These are phyloP conservation scores for Chiua sp. DNA, from an alignment of 1,284 basidiomycete genomes.

Conservation along the genomic window DNA sequence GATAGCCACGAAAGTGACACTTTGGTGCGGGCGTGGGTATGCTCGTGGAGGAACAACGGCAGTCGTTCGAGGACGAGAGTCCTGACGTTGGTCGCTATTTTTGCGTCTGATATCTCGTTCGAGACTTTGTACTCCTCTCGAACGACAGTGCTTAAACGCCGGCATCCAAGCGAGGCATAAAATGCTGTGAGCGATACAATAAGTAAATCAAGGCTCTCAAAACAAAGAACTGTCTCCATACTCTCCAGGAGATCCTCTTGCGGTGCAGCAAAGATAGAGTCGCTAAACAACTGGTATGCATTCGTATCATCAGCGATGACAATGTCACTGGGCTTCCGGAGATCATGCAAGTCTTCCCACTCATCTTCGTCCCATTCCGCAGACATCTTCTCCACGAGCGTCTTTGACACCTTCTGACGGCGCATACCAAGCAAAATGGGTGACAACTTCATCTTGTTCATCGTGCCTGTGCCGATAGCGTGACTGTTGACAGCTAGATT, in stretches of 20 bases:
- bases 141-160: slow-evolving; percentile 72
- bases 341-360: slow-evolving; percentile 68
- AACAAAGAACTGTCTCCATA: slow-evolving; percentile 31
- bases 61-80: slow-evolving; percentile 84
- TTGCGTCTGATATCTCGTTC: slow-evolving; percentile 55
- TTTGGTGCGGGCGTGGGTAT: slow-evolving; percentile 72
- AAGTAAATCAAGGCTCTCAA: neutral
- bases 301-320: slow-evolving; percentile 85
- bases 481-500: slow-evolving; percentile 83
- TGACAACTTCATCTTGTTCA: slow-evolving; percentile 69
- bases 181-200: slow-evolving; percentile 51
- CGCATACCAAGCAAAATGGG: slow-evolving; percentile 76
- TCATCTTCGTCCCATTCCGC: slow-evolving; percentile 64
- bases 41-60: slow-evolving; percentile 92
- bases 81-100: slow-evolving; percentile 56
- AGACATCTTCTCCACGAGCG: slow-evolving; percentile 44
- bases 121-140: slow-evolving; percentile 76
- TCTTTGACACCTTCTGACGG: slow-evolving; percentile 44
- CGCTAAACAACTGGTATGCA: slow-evolving; percentile 77
- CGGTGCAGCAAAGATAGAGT: slow-evolving; percentile 81
- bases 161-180: slow-evolving; percentile 71
- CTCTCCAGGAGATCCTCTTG: slow-evolving; percentile 90
- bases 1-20: slow-evolving; percentile 80
- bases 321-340: slow-evolving; percentile 66
- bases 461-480: slow-evolving; percentile 60